These are phyloP conservation scores for Glycine tomentella DNA, from an alignment of 306 rosid genomes.

Conservation along the genomic window DNA sequence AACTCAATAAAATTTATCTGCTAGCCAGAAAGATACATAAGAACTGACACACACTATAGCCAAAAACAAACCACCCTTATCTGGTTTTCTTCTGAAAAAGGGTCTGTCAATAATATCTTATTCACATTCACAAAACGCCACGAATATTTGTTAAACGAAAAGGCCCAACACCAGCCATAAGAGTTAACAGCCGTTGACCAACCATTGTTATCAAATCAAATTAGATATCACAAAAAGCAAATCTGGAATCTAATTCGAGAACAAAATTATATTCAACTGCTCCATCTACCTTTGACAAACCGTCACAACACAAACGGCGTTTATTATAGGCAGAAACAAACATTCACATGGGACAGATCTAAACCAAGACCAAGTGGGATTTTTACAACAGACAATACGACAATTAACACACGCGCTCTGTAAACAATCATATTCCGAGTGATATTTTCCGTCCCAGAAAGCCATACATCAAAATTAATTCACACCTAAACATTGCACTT, in stretches of 20 bases:
- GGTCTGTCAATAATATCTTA: slow-evolving; percentile 3
- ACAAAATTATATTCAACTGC: neutral
- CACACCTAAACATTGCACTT: neutral
- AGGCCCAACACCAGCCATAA: neutral
- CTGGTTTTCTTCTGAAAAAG: neutral
- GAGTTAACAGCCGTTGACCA: neutral
- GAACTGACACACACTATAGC: slow-evolving; percentile 5
- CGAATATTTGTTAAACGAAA: neutral
- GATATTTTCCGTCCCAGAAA: neutral
- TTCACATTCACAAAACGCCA: slow-evolving; percentile 17
- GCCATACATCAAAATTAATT: neutral
- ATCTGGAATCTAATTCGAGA: slow-evolving; percentile 10
- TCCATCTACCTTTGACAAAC: slow-evolving; percentile 23
- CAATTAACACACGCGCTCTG: slow-evolving; percentile 19
- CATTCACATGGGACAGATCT: slow-evolving; percentile 56
- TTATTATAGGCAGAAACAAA: slow-evolving; percentile 8
- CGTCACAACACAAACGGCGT: neutral
- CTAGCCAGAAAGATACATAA: slow-evolving; percentile 30
- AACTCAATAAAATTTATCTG: slow-evolving; percentile 46
- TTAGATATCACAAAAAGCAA: slow-evolving; percentile 17
- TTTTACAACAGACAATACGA: slow-evolving; percentile 24
- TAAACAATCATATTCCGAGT: neutral
- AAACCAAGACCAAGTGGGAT: slow-evolving; percentile 13
- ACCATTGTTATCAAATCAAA: neutral
- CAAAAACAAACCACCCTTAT: slow-evolving; percentile 6